Conservation (phyloP, 148 eudicot species). For the Rhododendron henanense region DNA sequence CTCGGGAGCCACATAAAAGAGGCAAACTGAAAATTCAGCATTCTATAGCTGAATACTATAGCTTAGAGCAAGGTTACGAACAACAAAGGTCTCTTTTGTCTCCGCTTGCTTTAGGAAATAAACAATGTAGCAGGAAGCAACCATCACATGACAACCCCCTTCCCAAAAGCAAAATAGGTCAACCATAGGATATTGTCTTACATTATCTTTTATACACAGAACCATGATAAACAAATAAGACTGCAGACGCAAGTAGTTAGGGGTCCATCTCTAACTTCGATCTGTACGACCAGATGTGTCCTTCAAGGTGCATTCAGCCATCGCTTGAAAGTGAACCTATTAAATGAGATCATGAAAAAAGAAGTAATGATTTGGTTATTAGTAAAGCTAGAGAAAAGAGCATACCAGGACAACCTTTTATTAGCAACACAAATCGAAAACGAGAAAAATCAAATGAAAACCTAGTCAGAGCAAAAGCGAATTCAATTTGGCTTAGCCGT, state of each 20-base stretch:
- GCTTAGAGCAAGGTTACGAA: too few relatives aligned
- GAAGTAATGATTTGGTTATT: not conserved
- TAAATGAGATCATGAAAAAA: not conserved
- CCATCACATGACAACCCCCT: too few relatives aligned
- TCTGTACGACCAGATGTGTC: not conserved
- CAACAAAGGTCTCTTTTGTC: too few relatives aligned
- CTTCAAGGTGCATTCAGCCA: not conserved
- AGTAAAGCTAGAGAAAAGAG: not conserved
- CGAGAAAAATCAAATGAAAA: not conserved
- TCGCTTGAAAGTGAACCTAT: not conserved
- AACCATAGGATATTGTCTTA: too few relatives aligned
- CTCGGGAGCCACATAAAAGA: too few relatives aligned
- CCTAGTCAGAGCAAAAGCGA: not conserved
- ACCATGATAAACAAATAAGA: not conserved
- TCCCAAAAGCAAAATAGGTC: too few relatives aligned
- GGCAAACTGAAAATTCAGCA: too few relatives aligned
- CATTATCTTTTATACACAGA: too few relatives aligned
- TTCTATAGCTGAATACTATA: too few relatives aligned
- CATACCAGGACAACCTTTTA: not conserved
- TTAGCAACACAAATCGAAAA: not conserved
- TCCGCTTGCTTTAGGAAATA: too few relatives aligned
- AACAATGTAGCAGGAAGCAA: too few relatives aligned
- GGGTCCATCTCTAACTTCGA: not conserved
- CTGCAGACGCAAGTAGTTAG: not conserved
- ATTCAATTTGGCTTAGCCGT: too few relatives aligned